Conservation (phyloP, 139 green algal species). For the Picochlorum sp. region DNA sequence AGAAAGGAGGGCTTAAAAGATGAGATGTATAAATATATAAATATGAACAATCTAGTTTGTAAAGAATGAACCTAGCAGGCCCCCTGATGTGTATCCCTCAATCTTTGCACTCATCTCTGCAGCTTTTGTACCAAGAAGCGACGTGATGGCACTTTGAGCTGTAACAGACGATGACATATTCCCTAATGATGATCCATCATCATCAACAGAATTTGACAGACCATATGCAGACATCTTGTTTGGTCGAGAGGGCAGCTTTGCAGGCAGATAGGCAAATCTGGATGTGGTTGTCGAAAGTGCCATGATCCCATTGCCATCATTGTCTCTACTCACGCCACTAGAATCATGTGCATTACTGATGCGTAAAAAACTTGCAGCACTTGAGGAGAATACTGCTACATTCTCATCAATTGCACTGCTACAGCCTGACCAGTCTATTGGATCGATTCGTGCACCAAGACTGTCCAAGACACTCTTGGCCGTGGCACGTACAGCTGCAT, state of each 20-base stretch:
- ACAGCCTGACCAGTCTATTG: conserved; percentile 98
- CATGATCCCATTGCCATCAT: not conserved
- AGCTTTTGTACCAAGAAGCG: not conserved
- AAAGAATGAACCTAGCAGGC: conserved; percentile 5
- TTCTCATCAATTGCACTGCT: not conserved
- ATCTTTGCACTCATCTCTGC: conserved; percentile 11
- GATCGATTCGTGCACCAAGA: conserved; percentile 56
- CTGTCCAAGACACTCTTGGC: not conserved
- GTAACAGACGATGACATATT: not conserved
- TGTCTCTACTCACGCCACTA: not conserved
- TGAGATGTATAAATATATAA: not conserved
- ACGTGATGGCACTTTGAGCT: not conserved
- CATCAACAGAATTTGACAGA: not conserved
- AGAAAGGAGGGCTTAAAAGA: conserved; percentile 5
- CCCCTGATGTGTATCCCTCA: not conserved
- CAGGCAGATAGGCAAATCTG: not conserved
- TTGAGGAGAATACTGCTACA: not conserved
- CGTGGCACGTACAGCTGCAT: not conserved
- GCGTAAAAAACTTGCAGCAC: not conserved
- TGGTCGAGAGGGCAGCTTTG: not conserved
- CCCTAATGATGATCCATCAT: not conserved
- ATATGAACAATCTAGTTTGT: not conserved
- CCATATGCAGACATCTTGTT: not conserved
- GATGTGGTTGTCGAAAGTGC: not conserved
- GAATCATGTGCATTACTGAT: too few relatives aligned